Base-by-base conservation (phyloP, 768 basidiomycete genomes). In the Holtermannia corniformis region DNA sequence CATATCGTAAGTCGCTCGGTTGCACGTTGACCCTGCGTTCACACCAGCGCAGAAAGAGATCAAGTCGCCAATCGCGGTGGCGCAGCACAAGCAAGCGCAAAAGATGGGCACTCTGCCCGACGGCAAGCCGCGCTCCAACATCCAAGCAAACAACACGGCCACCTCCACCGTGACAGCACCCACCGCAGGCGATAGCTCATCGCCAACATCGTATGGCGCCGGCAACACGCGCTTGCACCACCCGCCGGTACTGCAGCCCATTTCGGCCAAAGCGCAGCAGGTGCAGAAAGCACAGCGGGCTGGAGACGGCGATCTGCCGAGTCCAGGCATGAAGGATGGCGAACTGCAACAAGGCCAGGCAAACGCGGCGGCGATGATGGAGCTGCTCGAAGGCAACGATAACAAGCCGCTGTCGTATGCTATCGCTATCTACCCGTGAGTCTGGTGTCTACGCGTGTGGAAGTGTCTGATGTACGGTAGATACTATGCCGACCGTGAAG, bases 401-500 rank as follows among this genome's bases (percentile, higher is more conserved):
- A 56, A 60, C 40, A 68, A 52, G 47, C 32, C 32, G 16, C 82
- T 91, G 19, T 91, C 90, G 11, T 99, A 95, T 65, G 92, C 93
- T 1, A 88, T 99, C 27, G 90, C 92, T 25, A 97, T 97, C 61
- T 97, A 99, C 67, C 95, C 95, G 43, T 65, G 44, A 61, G 64
- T 58, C 3, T 42, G 4, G 2, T 5, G 14, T 25, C 13, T 5
- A 28, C n/a, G 19, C 5, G 5, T 44, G 41, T 11, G 4, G 16
- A 24, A 37, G 16, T 27, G 2, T 32, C 13, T 53, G 43, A 37
- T 37, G 10, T 37, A n/a, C n/a, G 47, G 23, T 25, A 65, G 64
- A 16, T 97, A 99, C 72, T 86, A 92, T 81, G 91, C 93, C 4
- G 95, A 97, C 72, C 85, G 95, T 69, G 90, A 95, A 52, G 95